Evolutionary conservation across 225 moss, liverwort and hornwort genomes (phyloP), one percentile per base, ranked within the genome.

Genomic region (Lunularia cruciata): DNA sequence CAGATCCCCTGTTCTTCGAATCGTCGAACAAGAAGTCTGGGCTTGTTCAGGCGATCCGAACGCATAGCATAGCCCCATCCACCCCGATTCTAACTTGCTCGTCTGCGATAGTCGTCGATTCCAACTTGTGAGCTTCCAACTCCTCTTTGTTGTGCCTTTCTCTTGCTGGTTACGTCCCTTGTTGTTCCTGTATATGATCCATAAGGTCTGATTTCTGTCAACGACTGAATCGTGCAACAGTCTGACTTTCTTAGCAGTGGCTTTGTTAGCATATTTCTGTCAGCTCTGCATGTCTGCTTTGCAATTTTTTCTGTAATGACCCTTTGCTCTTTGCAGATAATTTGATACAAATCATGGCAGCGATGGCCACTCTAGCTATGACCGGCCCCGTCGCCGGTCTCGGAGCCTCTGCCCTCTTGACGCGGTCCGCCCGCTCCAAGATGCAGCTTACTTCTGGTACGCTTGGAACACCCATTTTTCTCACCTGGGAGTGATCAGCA

Each of bases 351-450:
- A 77, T 84, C 19, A 91, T 94, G 94, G 91, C 91, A 67, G 76
- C 87, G 30, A 88, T 92, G 92, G 87, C 85, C 35, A 73, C 87
- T 30, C 79, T 89, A 72, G 73, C 92, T 11, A 77, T 87, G 10
- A 73, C 84, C 36, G 79, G 83, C 38, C 78, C 82, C 16, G 96
- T 89, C 23, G 92, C 89, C 6, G 96, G 96, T 7, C 83, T 96
- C 5, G 87, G 92, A 0, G 83, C 85, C 8, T 82, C 90, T 3
- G 67, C 83, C 2, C 81, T 96, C 22, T 36, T 75, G 3, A 61
- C 81, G 27, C 81, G 78, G 75, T 57, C 82, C 12, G 48, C 83
- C 27, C 74, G 82, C 19, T 82, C 82, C 45, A 92, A 90, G 77
- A 73, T 87, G 22, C 79, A 85, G 73, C 79, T 95, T 52, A 83